Base-by-base conservation (phyloP, 768 basidiomycete genomes). In the Dictyophora rubrovolvata region DNA sequence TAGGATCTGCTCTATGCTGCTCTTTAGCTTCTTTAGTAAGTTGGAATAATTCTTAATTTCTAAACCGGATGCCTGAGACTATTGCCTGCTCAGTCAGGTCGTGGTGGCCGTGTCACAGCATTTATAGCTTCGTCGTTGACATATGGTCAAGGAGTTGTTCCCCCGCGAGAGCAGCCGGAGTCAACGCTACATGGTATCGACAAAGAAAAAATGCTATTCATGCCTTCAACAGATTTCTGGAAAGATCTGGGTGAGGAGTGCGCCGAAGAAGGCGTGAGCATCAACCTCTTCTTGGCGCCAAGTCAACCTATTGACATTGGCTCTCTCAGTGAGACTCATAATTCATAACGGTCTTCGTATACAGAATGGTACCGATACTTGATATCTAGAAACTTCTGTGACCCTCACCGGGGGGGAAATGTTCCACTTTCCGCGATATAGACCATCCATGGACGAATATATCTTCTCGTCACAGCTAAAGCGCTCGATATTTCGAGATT, bases 341-440 rank as follows among this genome's bases (percentile, higher is more conserved):
- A 52, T 51, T 34, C 16, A 36, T 17, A 17, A 48, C 9, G 37
- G 18, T 35, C 22, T 35, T 53, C 1, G 16, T n/a, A 1, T 21
- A 1, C 47, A 2, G 2, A 34, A n/a, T n/a, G 21, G 6, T 3
- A 18, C 33, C 9, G 17, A 33, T 14, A 20, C 6, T 10, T 16
- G 55, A 20, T 34, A 59, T 33, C 47, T 65, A 51, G 63, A 54
- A 51, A 35, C 16, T n/a, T 77, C 93, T 6, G 68, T 87, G 0
- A 83, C 83, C 0, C 68, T 83, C 11, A 92, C 91, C 7, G 96
- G 96, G 14, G 96, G 96, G 18, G 91, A 93, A 59, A 65, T 95
- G 1, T 94, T 87, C 72, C 95, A 86, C 74, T 88, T 94, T 66
- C 96, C 95, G 9, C 80, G 89, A n/a, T 99, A 92, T 69, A 79